phyloP scores from a whole-genome alignment of 2,329 filamentous ascomycete species.

The Colletotrichum ledebouriae region DNA sequence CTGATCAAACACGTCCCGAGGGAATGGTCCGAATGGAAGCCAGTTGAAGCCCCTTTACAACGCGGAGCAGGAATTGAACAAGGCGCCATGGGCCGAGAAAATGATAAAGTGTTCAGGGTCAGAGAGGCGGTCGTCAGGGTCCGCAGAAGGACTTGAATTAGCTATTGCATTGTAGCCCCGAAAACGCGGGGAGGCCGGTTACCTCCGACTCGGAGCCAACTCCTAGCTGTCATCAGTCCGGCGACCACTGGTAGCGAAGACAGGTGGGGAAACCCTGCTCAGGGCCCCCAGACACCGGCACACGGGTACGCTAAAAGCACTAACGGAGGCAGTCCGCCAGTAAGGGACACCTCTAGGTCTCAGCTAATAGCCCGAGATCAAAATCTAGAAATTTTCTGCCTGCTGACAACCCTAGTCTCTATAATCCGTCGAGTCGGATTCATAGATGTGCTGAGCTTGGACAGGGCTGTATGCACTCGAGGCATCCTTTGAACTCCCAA shows the following conservation, averaged over 20 bases:
- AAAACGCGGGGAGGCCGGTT: conserved; percentile 23
- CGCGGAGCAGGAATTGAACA: too few relatives aligned
- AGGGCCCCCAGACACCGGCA: too few relatives aligned
- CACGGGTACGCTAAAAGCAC: too few relatives aligned
- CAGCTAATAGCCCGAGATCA: too few relatives aligned
- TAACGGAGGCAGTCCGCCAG: too few relatives aligned
- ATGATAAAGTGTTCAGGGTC: conserved; percentile 7
- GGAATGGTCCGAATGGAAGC: not conserved
- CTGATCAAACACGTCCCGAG: not conserved
- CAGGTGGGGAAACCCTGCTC: not conserved
- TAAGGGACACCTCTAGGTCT: too few relatives aligned
- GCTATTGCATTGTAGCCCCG: not conserved
- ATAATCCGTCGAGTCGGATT: too few relatives aligned
- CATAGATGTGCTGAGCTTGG: too few relatives aligned
- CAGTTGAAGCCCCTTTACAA: not conserved
- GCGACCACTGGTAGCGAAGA: conserved; percentile 3
- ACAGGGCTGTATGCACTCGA: too few relatives aligned
- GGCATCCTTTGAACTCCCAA: not conserved
- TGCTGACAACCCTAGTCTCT: too few relatives aligned
- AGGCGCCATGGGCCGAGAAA: too few relatives aligned
- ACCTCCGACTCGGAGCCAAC: conserved; percentile 36
- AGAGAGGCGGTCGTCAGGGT: not conserved
- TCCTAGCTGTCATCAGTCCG: not conserved
- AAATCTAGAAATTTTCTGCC: too few relatives aligned
- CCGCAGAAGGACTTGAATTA: not conserved